Conservation (phyloP, 2,329 filamentous ascomycete species). For the Aspergillus fumigatiaffinis region DNA sequence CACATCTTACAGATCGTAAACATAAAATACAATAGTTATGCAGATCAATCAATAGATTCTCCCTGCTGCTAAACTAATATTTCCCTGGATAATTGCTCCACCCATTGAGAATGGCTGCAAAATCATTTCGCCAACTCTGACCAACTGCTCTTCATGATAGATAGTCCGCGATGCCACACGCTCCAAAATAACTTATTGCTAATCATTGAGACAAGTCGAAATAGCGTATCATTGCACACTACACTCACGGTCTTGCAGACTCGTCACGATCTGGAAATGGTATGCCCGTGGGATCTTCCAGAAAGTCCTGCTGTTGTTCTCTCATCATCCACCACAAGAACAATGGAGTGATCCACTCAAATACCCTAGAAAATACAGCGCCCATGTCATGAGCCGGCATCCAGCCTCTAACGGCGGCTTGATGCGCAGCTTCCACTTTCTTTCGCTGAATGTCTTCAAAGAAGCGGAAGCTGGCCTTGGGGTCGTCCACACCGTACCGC, state of each 20-base stretch:
- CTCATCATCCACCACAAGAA: background rate
- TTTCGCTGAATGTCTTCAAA: background rate
- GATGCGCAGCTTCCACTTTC: background rate
- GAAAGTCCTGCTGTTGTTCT: background rate
- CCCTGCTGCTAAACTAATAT: conserved; percentile 7
- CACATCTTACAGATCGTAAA: background rate
- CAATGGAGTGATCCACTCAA: background rate
- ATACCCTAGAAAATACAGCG: background rate
- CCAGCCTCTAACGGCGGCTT: background rate
- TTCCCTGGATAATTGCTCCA: conserved; percentile 1
- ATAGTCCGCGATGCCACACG: no score
- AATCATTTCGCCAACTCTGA: background rate
- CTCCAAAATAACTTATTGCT: background rate
- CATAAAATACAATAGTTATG: conserved; percentile 11
- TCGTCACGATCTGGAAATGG: background rate
- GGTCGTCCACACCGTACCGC: background rate
- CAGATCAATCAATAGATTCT: conserved; percentile 12
- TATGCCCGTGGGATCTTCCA: background rate
- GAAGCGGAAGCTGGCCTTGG: background rate
- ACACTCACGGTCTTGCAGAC: background rate
- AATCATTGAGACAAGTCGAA: background rate
- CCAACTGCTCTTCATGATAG: background rate
- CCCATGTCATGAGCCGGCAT: background rate
- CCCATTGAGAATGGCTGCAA: background rate
- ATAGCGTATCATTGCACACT: background rate